Percentiles rank a stretch among this genome's conserved stretches.
phyloP scores from a whole-genome alignment of 306 rosid genomes.

The Vigna trinervia region DNA sequence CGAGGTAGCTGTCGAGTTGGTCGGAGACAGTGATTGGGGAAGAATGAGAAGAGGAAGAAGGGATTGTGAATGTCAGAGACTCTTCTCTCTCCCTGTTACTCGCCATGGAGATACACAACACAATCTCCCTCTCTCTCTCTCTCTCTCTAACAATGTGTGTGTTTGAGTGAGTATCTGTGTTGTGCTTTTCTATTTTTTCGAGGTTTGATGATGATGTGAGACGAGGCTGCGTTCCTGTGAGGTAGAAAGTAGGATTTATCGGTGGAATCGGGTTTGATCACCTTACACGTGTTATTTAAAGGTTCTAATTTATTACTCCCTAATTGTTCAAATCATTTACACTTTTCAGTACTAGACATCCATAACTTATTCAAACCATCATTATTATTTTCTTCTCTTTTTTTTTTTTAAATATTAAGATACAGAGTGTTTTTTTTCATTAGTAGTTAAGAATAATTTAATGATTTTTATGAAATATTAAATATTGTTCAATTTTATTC shows the following conservation, averaged over 20 bases:
- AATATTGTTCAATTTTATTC: too few relatives aligned
- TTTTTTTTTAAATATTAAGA: too few relatives aligned
- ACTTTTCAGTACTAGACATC: too few relatives aligned
- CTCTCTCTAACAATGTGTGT: slow-evolving; percentile 8
- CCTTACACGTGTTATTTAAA: background rate
- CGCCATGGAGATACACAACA: slow-evolving; percentile 39
- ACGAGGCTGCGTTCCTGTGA: slow-evolving; percentile 39
- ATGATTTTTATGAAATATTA: too few relatives aligned
- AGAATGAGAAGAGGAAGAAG: slow-evolving; percentile 69
- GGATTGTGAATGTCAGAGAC: slow-evolving; percentile 63
- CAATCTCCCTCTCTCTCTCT: background rate
- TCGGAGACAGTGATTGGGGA: slow-evolving; percentile 85
- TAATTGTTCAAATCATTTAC: too few relatives aligned
- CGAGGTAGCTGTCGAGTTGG: slow-evolving; percentile 72
- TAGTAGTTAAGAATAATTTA: too few relatives aligned
- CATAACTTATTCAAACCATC: too few relatives aligned
- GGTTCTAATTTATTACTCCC: too few relatives aligned
- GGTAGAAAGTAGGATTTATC: background rate
- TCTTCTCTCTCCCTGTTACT: slow-evolving; percentile 73
- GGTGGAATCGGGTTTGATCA: background rate
- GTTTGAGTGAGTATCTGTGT: background rate
- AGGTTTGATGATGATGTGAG: slow-evolving; percentile 41
- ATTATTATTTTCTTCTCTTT: too few relatives aligned
- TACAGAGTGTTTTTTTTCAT: too few relatives aligned
- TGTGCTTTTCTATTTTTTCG: background rate